Evolutionary conservation across 495 filamentous ascomycete genomes (phyloP).

Genomic region (Lentithecium fluviatile): DNA sequence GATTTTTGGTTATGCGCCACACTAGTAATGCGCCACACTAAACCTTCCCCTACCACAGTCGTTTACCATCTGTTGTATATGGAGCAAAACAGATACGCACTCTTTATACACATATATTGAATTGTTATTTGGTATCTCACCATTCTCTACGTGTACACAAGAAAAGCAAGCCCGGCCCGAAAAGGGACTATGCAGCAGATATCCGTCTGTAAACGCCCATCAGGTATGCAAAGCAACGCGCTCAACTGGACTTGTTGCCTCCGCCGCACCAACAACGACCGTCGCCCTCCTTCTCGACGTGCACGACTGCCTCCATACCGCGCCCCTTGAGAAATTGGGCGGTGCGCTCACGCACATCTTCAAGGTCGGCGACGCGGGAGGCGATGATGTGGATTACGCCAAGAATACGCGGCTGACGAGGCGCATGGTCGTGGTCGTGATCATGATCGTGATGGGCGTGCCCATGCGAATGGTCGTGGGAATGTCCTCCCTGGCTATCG

Average conservation of each 20-base stretch:
- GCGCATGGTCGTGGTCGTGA: conserved; percentile 22
- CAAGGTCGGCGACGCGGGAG: conserved; percentile 36
- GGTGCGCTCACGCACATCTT: conserved; percentile 44
- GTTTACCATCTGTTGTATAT: too few species aligned
- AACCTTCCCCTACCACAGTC: too few species aligned
- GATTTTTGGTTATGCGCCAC: neutral
- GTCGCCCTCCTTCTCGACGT: conserved; percentile 45
- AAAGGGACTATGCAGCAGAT: too few species aligned
- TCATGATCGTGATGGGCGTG: conserved; percentile 28
- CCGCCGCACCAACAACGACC: conserved; percentile 46
- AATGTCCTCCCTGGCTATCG: conserved; percentile 1
- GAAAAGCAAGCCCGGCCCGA: too few species aligned
- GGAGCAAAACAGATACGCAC: too few species aligned
- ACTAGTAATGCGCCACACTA: too few species aligned
- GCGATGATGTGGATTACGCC: conserved; percentile 47
- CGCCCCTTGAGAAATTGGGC: conserved; percentile 41
- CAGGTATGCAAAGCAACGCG: neutral
- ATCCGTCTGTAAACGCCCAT: too few species aligned
- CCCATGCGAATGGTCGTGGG: conserved; percentile 12
- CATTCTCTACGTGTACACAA: too few species aligned
- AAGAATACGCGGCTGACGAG: conserved; percentile 37
- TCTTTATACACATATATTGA: too few species aligned
- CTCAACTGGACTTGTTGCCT: conserved; percentile 19
- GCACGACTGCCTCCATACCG: conserved; percentile 44
- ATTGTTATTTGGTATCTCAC: too few species aligned